Conservation (phyloP, 176 grass and related monocot species). For the Ampelocalamus luodianensis region DNA sequence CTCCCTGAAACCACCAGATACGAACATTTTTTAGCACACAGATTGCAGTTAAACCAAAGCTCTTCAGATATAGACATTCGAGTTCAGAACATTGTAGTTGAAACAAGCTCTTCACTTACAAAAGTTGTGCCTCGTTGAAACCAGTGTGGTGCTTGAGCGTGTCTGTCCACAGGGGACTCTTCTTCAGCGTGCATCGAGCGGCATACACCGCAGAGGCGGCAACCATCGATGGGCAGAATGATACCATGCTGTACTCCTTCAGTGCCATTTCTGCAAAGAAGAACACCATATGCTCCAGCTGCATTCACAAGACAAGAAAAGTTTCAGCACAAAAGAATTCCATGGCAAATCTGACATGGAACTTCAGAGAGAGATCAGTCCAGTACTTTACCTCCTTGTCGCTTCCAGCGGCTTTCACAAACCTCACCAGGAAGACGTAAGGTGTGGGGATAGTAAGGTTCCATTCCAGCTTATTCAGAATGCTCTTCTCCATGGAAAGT, state of each 20-base stretch:
- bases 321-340: not conserved
- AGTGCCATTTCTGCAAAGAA: constrained; percentile 72
- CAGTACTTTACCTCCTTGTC: constrained; percentile 57
- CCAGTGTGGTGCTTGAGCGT: constrained; percentile 66
- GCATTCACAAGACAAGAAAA: not conserved
- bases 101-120: constrained; percentile 43
- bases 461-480: constrained; percentile 76
- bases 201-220: constrained; percentile 66
- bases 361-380: not conserved
- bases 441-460: constrained; percentile 70
- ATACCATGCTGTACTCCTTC: constrained; percentile 53
- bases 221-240: constrained; percentile 52
- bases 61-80: not conserved
- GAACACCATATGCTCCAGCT: constrained; percentile 61
- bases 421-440: constrained; percentile 74
- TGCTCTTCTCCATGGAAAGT: constrained; percentile 68
- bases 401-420: constrained; percentile 62
- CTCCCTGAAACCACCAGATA: constrained; percentile 38
- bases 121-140: constrained; percentile 49
- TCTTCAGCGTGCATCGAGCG: constrained; percentile 67
- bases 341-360: not conserved
- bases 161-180: constrained; percentile 67
- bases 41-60: not conserved
- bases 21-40: not conserved
- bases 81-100: not conserved